phyloP scores from a whole-genome alignment of 768 basidiomycete genomes.

The Lactifluus echinatus region DNA sequence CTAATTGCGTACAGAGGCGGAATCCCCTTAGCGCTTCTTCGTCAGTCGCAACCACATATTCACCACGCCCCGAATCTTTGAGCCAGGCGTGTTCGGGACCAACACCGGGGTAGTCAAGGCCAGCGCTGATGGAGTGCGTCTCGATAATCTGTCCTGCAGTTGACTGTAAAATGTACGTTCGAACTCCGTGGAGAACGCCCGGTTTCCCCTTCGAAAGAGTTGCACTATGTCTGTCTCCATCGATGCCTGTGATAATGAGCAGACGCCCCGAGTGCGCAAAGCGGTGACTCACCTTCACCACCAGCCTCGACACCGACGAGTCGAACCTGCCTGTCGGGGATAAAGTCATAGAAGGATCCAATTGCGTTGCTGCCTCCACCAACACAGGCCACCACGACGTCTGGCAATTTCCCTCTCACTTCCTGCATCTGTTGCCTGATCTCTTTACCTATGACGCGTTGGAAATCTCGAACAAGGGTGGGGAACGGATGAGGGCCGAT shows the following conservation, averaged over 20 bases:
- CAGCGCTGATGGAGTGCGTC: constrained; percentile 95
- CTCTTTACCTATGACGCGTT: constrained; percentile 88
- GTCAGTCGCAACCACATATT: constrained; percentile 90
- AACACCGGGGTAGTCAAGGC: constrained; percentile 93
- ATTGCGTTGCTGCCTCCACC: constrained; percentile 98
- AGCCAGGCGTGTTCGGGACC: constrained; percentile 98
- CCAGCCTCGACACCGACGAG: constrained; percentile 95
- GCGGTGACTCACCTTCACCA: constrained; percentile 64
- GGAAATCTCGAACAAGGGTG: constrained; percentile 97
- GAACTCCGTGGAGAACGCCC: constrained; percentile 92
- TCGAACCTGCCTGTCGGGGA: constrained; percentile 75
- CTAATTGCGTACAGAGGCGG: constrained; percentile 80
- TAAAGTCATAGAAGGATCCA: constrained; percentile 96
- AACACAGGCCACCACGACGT: constrained; percentile 92
- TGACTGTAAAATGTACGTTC: constrained; percentile 91
- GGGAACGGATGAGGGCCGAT: constrained; percentile 99
- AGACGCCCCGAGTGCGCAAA: background rate
- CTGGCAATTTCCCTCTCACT: constrained; percentile 76
- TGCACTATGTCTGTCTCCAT: constrained; percentile 85
- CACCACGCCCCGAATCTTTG: constrained; percentile 88
- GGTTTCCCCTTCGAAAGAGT: constrained; percentile 87
- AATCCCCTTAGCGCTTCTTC: constrained; percentile 92
- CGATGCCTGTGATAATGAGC: constrained; percentile 43
- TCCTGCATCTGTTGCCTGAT: constrained; percentile 81
- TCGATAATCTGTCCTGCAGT: constrained; percentile 88